A percentile compares a stretch with the other conserved stretches of the same genome.
Conservation (phyloP, 345 rosid genomes). For the Salix suchowensis region DNA sequence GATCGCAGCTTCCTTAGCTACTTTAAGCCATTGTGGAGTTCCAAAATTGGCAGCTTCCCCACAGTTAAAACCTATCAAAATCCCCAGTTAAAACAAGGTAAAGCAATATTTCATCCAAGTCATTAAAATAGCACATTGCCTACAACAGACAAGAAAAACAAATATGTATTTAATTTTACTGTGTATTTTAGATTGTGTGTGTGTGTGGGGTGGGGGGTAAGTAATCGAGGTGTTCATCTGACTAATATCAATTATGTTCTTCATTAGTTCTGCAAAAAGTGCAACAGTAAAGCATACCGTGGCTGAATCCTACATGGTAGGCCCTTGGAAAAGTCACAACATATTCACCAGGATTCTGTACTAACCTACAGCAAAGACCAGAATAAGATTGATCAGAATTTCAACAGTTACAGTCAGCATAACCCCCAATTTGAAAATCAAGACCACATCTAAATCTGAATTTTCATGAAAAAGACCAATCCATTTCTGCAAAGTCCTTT, state of each 20-base stretch:
- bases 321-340: conserved; percentile 99
- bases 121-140: background rate
- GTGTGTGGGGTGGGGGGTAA: no score
- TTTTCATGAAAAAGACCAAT: background rate
- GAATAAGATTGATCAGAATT: conserved; percentile 18
- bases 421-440: conserved; percentile 14
- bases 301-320: conserved; percentile 99
- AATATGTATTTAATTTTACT: no score
- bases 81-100: background rate
- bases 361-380: conserved; percentile 57
- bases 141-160: no score
- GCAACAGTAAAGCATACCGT: conserved; percentile 55
- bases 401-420: conserved; percentile 10
- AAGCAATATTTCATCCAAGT: background rate
- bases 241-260: background rate
- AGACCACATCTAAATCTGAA: background rate
- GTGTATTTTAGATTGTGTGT: no score
- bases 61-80: conserved; percentile 79
- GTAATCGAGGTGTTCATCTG: background rate
- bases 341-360: conserved; percentile 98
- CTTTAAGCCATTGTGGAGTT: conserved; percentile 92
- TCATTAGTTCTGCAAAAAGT: conserved; percentile 4
- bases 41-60: conserved; percentile 99
- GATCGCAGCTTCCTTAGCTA: conserved; percentile 97
- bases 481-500: no score